Percentiles rank a stretch among this genome's conserved stretches.
Evolutionary conservation across 2,329 filamentous ascomycete species (phyloP).

Genomic region (Penicillium sp.): DNA sequence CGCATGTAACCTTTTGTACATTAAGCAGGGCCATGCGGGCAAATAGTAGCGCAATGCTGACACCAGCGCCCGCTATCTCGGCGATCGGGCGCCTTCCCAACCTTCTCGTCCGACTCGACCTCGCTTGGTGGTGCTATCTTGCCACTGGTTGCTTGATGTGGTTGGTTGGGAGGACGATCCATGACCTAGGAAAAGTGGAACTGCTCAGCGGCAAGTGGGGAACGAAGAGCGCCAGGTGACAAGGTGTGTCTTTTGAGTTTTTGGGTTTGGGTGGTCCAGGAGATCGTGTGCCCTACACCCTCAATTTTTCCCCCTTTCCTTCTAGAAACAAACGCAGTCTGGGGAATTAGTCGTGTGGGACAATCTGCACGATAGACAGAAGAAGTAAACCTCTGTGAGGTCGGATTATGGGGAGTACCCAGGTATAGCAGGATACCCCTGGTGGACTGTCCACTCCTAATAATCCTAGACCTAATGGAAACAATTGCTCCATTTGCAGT

Average conservation of each 20-base stretch:
- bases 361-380: neutral
- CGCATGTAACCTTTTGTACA: conserved; percentile 15
- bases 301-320: neutral
- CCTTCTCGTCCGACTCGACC: neutral
- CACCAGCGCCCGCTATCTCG: conserved; percentile 3
- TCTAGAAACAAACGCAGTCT: neutral
- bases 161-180: neutral
- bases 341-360: neutral
- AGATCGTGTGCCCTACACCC: neutral
- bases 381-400: neutral
- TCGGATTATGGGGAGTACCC: neutral
- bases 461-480: too few relatives aligned
- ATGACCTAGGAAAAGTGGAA: neutral
- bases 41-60: conserved; percentile 8
- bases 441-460: neutral
- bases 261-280: neutral
- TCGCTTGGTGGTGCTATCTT: conserved; percentile 4
- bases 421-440: neutral
- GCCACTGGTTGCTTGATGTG: conserved; percentile 1
- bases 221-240: neutral
- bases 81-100: neutral
- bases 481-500: neutral
- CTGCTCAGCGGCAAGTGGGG: conserved; percentile 4
- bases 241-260: conserved; percentile 1
- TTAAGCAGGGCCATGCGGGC: neutral